These are phyloP conservation scores for Mucor racemosus DNA, from an alignment of 371 early-diverging fungal species.

Conservation along the genomic window DNA sequence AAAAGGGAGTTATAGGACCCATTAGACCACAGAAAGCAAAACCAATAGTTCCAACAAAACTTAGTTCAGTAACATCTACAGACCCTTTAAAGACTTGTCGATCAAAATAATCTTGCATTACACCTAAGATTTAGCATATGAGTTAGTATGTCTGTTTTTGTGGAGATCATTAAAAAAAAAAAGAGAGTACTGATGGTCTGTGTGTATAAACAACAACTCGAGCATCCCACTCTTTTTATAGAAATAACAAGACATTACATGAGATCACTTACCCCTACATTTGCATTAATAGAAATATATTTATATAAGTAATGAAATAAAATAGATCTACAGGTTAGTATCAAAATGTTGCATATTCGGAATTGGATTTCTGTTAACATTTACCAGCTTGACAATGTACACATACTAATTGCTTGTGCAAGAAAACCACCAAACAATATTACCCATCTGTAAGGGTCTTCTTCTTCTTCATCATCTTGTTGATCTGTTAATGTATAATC, in stretches of 20 bases:
- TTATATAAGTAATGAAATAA: not conserved
- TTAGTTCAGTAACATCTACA: conserved; percentile 28
- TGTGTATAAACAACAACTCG: too few relatives aligned
- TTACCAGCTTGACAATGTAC: conserved; percentile 44
- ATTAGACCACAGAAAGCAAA: conserved; percentile 36
- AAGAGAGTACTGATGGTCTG: not conserved
- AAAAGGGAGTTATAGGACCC: conserved; percentile 35
- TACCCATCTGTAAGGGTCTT: conserved; percentile 38
- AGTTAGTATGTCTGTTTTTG: not conserved
- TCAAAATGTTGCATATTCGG: not conserved
- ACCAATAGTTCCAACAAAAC: conserved; percentile 39
- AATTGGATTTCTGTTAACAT: not conserved
- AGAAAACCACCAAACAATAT: conserved; percentile 38
- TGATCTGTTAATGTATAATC: conserved; percentile 2
- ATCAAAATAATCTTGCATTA: conserved; percentile 42
- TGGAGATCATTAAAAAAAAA: too few relatives aligned
- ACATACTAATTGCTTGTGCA: conserved; percentile 42
- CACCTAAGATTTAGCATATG: conserved; percentile 17
- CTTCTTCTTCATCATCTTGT: conserved; percentile 15
- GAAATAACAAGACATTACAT: not conserved
- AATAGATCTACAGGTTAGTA: conserved; percentile 11
- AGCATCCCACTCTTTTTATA: not conserved
- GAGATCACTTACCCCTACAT: conserved; percentile 23
- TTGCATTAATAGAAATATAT: not conserved
- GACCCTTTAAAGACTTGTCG: conserved; percentile 33